phyloP scores from a whole-genome alignment of 768 basidiomycete genomes.

The Peribolospora kevripleyi region DNA sequence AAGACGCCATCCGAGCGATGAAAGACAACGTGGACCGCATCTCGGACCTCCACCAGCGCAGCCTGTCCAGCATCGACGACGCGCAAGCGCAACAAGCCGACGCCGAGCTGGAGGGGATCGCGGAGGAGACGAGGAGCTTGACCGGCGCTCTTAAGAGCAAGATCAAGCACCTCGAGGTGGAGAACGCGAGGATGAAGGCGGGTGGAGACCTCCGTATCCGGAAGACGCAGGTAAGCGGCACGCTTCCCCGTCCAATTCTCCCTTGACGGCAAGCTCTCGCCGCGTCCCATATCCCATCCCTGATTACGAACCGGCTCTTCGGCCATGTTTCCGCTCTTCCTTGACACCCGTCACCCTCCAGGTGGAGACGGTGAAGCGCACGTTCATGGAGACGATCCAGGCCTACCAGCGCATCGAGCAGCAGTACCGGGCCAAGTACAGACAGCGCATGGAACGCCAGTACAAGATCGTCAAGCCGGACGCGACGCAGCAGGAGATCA shows the following conservation, averaged over 20 bases:
- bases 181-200: slow-evolving; percentile 17
- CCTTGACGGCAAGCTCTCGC: too few species aligned
- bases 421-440: slow-evolving; percentile 38
- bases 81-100: slow-evolving; percentile 9
- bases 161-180: slow-evolving; percentile 18
- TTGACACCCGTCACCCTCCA: neutral
- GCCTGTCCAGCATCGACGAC: slow-evolving; percentile 54
- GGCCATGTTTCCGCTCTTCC: neutral
- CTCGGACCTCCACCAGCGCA: slow-evolving; percentile 45
- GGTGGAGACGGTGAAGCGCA: slow-evolving; percentile 24
- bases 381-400: slow-evolving; percentile 52
- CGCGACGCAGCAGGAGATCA: slow-evolving; percentile 56
- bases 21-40: slow-evolving; percentile 19
- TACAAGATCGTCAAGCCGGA: slow-evolving; percentile 37
- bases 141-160: slow-evolving; percentile 18
- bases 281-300: neutral
- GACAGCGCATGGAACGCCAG: slow-evolving; percentile 46
- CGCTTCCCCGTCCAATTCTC: too few species aligned
- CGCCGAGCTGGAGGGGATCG: slow-evolving; percentile 5
- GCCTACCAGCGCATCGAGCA: slow-evolving; percentile 54
- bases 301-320: neutral
- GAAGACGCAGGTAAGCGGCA: slow-evolving; percentile 1
- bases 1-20: neutral
- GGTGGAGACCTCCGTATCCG: neutral
- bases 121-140: slow-evolving; percentile 10